Base-by-base conservation (phyloP, 768 basidiomycete genomes). In the Leucosporidium scottii region DNA sequence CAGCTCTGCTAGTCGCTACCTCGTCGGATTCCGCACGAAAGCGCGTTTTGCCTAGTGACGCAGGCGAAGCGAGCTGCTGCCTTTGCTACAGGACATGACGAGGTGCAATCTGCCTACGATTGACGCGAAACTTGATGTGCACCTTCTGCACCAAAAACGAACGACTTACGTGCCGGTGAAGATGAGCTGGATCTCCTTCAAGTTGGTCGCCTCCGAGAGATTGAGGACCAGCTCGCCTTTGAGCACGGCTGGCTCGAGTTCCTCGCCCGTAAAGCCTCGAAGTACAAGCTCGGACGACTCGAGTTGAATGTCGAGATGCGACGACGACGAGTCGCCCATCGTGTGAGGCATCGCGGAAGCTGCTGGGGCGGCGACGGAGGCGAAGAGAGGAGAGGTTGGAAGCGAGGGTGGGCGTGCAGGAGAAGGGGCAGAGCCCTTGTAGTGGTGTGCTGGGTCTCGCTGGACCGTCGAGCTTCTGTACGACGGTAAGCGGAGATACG, bases 211-310 rank as follows among this genome's bases (percentile, higher is more conserved):
- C 79, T 97, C 91, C 3, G 83, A 81, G 53, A 98, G 84, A 77
- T 86, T 83, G 71, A 98, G 82, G 13, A 86, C 83, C 74, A 98
- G 84, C 75, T 87, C 83, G 7, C 94, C 94, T 54, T 86, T 86
- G 70, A 97, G 85, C 21, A 85, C 80, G 12, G 86, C 85, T 12
- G 93, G 87, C 74, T 93, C 89, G 69, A 91, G 86, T 70, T 94
- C 91, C 73, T 83, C 70, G n/a, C 74, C 74, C 1, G 72, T 65
- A 44, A 76, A 83, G 44, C 91, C 90, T 70, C 85, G 84, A 75
- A 97, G 83, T 61, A 83, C 81, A 69, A 96, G 79, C 73, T 80
- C 82, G 49, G 89, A 87, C 5, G 83, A 81, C 76, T 88, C 85
- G 63, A 96, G 84, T 62, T 85, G 75, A 73, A 98, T 87, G 72